phyloP scores from a whole-genome alignment of 2,329 filamentous ascomycete genomes.

The Sarocladiaceae sp. region DNA sequence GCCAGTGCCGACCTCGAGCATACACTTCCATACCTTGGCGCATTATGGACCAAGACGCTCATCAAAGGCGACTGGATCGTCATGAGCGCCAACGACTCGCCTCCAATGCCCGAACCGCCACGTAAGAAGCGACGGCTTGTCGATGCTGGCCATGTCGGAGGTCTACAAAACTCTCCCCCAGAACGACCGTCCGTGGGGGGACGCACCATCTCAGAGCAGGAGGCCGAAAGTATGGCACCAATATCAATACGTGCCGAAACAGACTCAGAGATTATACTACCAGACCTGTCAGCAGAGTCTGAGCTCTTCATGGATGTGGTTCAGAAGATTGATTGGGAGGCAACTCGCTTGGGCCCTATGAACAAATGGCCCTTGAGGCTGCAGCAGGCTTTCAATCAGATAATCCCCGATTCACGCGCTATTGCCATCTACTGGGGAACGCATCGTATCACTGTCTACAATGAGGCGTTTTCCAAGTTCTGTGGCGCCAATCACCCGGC shows the following conservation, averaged over 20 bases:
- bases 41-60: slow-evolving; percentile 31
- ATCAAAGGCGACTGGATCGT: slow-evolving; percentile 30
- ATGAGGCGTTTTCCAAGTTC: slow-evolving; percentile 57
- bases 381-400: slow-evolving; percentile 37
- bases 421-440: slow-evolving; percentile 60
- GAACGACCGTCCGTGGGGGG: slow-evolving; percentile 10
- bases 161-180: slow-evolving; percentile 5
- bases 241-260: slow-evolving; percentile 24
- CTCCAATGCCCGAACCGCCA: slow-evolving; percentile 23
- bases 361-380: slow-evolving; percentile 39
- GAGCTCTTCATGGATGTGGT: slow-evolving; percentile 33
- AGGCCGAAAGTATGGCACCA: slow-evolving; percentile 18
- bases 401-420: slow-evolving; percentile 39
- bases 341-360: slow-evolving; percentile 40
- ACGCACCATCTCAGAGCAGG: background rate
- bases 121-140: slow-evolving; percentile 18
- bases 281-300: slow-evolving; percentile 27
- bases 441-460: slow-evolving; percentile 58
- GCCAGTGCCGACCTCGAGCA: slow-evolving; percentile 13
- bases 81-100: slow-evolving; percentile 31
- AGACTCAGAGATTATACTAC: slow-evolving; percentile 25
- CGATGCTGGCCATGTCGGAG: background rate
- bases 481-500: slow-evolving; percentile 59
- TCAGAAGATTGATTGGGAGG: slow-evolving; percentile 39
- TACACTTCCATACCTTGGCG: slow-evolving; percentile 24